Conservation (phyloP, 2,329 filamentous ascomycete species). For the Exserohilum rostratum region DNA sequence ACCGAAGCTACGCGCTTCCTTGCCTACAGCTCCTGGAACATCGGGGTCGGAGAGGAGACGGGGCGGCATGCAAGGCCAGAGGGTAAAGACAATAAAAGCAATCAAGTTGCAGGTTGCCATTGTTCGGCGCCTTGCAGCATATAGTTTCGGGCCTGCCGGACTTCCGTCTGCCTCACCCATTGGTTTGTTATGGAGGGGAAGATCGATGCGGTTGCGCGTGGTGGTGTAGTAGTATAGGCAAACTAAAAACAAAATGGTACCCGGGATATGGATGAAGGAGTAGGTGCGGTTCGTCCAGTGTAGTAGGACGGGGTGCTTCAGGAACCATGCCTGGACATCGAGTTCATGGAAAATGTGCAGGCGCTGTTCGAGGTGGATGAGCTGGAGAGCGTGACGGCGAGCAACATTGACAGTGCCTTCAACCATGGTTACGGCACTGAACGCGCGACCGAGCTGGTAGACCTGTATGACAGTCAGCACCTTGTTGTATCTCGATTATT, state of each 20-base stretch:
- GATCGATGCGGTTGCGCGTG: conserved; percentile 59
- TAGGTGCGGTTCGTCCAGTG: conserved; percentile 75
- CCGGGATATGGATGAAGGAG: conserved; percentile 79
- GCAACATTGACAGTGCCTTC: conserved; percentile 72
- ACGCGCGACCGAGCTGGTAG: conserved; percentile 75
- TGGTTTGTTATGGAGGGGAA: conserved; percentile 48
- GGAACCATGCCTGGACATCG: conserved; percentile 64
- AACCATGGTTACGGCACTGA: conserved; percentile 71
- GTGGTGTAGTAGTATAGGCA: conserved; percentile 74
- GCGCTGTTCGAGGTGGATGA: conserved; percentile 69
- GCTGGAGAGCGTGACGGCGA: conserved; percentile 69
- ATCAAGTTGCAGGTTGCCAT: conserved; percentile 65
- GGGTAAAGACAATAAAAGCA: conserved; percentile 64
- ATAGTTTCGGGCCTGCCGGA: conserved; percentile 58
- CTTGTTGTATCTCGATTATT: not conserved
- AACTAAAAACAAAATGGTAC: conserved; percentile 72
- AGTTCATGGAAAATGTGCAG: conserved; percentile 71
- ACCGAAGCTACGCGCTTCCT: conserved; percentile 64
- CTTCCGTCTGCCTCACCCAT: conserved; percentile 41
- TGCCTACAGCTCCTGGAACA: conserved; percentile 62
- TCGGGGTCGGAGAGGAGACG: conserved; percentile 60
- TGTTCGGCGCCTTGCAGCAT: conserved; percentile 61
- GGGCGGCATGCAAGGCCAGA: conserved; percentile 67
- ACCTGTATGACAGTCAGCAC: conserved; percentile 56
- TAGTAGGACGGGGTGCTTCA: conserved; percentile 62